Evolutionary conservation across 495 filamentous ascomycete species (phyloP).

Genomic region (Lindgomyces ingoldianus): DNA sequence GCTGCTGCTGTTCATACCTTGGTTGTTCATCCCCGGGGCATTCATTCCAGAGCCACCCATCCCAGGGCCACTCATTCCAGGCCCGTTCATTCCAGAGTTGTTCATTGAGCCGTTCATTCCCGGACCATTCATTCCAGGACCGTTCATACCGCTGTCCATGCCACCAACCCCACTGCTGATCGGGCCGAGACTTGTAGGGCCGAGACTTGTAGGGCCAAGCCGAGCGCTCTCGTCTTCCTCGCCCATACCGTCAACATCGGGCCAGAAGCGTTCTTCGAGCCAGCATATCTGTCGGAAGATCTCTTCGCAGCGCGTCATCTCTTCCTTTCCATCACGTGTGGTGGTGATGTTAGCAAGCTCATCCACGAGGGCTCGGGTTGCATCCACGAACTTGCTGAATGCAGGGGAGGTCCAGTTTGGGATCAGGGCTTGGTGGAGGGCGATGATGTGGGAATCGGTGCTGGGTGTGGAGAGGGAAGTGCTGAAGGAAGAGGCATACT

Average conservation of each 20-base stretch:
- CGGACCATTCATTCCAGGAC: conserved; percentile 12
- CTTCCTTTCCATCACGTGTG: conserved; percentile 43
- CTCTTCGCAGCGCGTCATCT: conserved; percentile 44
- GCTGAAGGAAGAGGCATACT: conserved; percentile 44
- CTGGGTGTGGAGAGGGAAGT: conserved; percentile 33
- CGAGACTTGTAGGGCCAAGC: conserved; percentile 12
- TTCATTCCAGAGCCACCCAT: conserved; percentile 8
- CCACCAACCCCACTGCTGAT: background rate
- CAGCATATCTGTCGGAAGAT: conserved; percentile 46
- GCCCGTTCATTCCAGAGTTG: conserved; percentile 7
- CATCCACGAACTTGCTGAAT: conserved; percentile 48
- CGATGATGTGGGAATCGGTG: conserved; percentile 42
- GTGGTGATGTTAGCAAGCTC: conserved; percentile 46
- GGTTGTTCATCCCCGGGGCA: conserved; percentile 5
- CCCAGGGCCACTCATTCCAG: conserved; percentile 5
- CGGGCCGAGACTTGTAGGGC: conserved; percentile 15
- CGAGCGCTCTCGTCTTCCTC: conserved; percentile 42
- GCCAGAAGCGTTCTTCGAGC: conserved; percentile 48
- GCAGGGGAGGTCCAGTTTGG: conserved; percentile 49
- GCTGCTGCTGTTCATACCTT: conserved; percentile 11
- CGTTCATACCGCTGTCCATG: conserved; percentile 24
- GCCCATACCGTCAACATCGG: conserved; percentile 49
- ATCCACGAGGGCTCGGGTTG: conserved; percentile 45
- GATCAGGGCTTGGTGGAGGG: conserved; percentile 48
- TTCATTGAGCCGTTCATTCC: conserved; percentile 22